phyloP scores from a whole-genome alignment of 2,329 filamentous ascomycete species.

The Apiospora pterosperma region DNA sequence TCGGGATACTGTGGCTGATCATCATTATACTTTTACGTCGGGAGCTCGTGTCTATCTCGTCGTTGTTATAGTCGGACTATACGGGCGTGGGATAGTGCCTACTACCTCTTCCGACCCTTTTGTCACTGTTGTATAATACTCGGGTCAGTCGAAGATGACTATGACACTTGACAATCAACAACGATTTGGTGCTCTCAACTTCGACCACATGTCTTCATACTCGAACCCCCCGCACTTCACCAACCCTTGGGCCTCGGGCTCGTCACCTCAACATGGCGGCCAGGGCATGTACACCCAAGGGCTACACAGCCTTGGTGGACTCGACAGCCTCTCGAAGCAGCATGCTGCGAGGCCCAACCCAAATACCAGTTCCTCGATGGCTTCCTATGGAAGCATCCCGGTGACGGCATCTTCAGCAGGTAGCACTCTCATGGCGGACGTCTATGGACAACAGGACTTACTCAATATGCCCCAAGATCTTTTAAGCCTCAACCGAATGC shows the following conservation, averaged over 20 bases:
- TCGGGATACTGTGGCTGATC: conserved; percentile 51
- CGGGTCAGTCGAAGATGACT: conserved; percentile 64
- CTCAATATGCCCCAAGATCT: conserved; percentile 74
- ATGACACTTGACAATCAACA: conserved; percentile 94
- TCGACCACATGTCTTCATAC: conserved; percentile 74
- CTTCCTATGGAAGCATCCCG: conserved; percentile 69
- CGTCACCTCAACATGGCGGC: conserved; percentile 49
- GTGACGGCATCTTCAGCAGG: conserved; percentile 72
- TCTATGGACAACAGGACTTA: conserved; percentile 62
- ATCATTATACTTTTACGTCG: conserved; percentile 33
- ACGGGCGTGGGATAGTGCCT: conserved; percentile 23
- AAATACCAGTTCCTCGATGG: conserved; percentile 58
- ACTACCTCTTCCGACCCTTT: conserved; percentile 15
- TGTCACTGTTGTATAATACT: conserved; percentile 14
- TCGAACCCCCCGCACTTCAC: conserved; percentile 73
- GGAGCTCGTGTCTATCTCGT: conserved; percentile 14
- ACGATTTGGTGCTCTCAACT: conserved; percentile 73
- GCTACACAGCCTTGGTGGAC: conserved; percentile 53
- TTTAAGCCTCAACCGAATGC: conserved; percentile 63
- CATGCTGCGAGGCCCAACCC: conserved; percentile 56
- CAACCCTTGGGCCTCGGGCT: conserved; percentile 77
- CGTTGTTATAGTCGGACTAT: conserved; percentile 12
- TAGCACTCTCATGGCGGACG: conserved; percentile 58
- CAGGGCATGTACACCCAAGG: conserved; percentile 62
- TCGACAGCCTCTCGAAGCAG: conserved; percentile 56